Evolutionary conservation across 208 protist genomes (phyloP).

Genomic region (Crithidia acanthocephali): DNA sequence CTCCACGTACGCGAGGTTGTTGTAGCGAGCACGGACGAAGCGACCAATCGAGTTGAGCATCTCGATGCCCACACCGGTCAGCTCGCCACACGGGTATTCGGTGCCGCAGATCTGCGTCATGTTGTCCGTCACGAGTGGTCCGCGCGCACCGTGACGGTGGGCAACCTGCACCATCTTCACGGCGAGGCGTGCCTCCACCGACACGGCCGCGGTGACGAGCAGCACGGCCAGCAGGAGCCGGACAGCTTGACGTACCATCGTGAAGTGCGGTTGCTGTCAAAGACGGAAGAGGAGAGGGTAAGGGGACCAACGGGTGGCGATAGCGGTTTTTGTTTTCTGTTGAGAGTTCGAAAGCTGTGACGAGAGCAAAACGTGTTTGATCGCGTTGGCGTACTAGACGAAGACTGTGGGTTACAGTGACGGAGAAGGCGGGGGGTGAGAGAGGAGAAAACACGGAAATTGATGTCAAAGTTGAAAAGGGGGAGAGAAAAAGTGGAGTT

Average conservation of each 20-base stretch:
- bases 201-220: conserved; percentile 18
- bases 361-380: background rate
- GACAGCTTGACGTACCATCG: conserved; percentile 1
- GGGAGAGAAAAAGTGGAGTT: no score
- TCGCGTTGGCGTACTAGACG: no score
- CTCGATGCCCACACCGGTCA: conserved; percentile 42
- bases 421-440: no score
- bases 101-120: conserved; percentile 36
- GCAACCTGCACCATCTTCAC: conserved; percentile 51
- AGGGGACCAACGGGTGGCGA: background rate
- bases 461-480: no score
- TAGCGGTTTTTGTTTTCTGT: background rate
- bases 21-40: conserved; percentile 50
- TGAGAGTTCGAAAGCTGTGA: background rate
- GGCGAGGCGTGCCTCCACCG: conserved; percentile 26
- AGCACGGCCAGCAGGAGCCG: conserved; percentile 15
- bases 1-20: conserved; percentile 41
- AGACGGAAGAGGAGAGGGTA: background rate
- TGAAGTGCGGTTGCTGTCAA: background rate
- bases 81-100: conserved; percentile 45
- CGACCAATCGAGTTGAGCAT: conserved; percentile 44
- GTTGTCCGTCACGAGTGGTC: conserved; percentile 33
- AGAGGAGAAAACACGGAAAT: no score
- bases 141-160: conserved; percentile 54
- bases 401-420: no score